Conservation (phyloP, 1,284 basidiomycete species). For the Microbotryum violaceum region DNA sequence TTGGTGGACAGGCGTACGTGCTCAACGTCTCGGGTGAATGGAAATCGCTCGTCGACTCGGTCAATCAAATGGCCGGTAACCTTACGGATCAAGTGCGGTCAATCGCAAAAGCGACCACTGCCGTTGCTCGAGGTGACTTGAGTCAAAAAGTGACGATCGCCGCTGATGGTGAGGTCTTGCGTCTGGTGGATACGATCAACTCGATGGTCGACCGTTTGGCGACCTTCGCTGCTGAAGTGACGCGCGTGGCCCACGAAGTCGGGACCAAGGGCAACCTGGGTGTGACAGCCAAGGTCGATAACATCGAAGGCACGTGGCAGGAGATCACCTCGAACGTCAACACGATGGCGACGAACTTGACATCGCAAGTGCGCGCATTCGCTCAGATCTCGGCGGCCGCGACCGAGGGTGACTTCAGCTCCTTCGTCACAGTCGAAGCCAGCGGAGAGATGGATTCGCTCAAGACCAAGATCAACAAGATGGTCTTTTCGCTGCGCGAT, state of each 20-base stretch:
- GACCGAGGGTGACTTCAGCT: conserved; percentile 96
- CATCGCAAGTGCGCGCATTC: conserved; percentile 97
- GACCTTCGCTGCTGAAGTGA: conserved; percentile 49
- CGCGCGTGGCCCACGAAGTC: conserved; percentile 75
- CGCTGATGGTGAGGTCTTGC: conserved; percentile 91
- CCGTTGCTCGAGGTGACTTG: conserved; percentile 88
- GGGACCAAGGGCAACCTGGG: conserved; percentile 94
- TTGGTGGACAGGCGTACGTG: conserved; percentile 36
- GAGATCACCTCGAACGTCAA: conserved; percentile 94
- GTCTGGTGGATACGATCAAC: conserved; percentile 64
- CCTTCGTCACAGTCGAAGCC: conserved; percentile 98
- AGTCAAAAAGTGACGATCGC: conserved; percentile 88
- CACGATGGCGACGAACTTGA: conserved; percentile 81
- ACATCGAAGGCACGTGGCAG: conserved; percentile 96
- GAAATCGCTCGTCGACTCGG: conserved; percentile 44
- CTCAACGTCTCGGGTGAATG: conserved; percentile 45
- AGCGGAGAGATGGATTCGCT: conserved; percentile 98
- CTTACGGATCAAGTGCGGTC: conserved; percentile 44
- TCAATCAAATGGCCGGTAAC: conserved; percentile 46
- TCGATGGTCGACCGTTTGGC: conserved; percentile 35
- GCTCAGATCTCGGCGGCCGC: conserved; percentile 98
- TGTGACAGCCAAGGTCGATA: conserved; percentile 93
- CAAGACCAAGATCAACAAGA: conserved; percentile 98
- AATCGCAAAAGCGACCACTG: conserved; percentile 70
- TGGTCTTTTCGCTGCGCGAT: conserved; percentile 97